Base-by-base conservation (phyloP, 1,284 basidiomycete genomes). In the Sanghuangporus sanghuang region DNA sequence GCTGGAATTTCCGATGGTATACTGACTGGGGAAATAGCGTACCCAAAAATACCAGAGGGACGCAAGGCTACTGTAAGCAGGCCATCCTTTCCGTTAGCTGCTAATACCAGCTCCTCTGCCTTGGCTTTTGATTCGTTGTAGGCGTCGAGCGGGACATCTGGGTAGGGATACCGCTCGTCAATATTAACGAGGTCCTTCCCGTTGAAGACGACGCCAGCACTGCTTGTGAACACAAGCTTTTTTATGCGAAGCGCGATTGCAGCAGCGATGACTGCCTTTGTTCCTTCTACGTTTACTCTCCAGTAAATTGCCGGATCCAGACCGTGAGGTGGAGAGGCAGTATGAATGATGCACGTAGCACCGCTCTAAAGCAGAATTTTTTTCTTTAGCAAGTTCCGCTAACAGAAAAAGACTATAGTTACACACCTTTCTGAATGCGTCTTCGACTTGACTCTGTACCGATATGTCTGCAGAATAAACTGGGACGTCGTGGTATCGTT, bases 11-110 rank as follows among this genome's bases (percentile, higher is more conserved):
- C 42, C 23, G 14, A 57, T 59, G 50, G 63, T 23, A 58, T 38
- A 14, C 16, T 35, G 40, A 35, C 57, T 46, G 21, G 12, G 38
- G 8, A 54, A 46, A 14, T 21, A 38, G 74, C 84, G 61, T 67
- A 91, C 93, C 96, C 97, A 73, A 98, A 99, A 71, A 99, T 97
- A 12, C 96, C 95, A n/a, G 95, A 89, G 2, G 96, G 96, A 56
- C 97, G 82, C 46, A 99, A 77, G 14, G 96, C 93, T 53, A 96
- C 93, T 0, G 97, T 99, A 66, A 92, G 77, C 7, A 98, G 80
- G 2, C 90, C 92, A 27, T 85, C 83, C 68, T 88, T 84, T 3
- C 88, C 90, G 72, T 98, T 99, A 9, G 96, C 93, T 42, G 82
- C 84, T 2, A 99, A 79, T 2, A 98, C 89, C 52, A 92, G 80